Percentiles rank a stretch among this genome's conserved stretches.
Evolutionary conservation across 2,329 filamentous ascomycete species (phyloP).

Genomic region (Trichoderma atrobrunneum): DNA sequence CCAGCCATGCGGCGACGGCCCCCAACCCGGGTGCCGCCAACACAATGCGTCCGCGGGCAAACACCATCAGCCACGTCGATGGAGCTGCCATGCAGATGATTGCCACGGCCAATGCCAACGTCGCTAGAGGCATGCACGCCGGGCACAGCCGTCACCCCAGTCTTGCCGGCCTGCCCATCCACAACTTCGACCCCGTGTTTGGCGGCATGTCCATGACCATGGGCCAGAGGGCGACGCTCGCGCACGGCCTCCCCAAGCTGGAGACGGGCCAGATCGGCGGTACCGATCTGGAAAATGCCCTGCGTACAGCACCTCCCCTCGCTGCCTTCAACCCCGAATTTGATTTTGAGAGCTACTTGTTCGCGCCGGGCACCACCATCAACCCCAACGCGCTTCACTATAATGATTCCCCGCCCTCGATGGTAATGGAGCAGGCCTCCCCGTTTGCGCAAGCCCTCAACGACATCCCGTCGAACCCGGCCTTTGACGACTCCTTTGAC

Average conservation of each 20-base stretch:
- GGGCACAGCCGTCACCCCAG: conserved; percentile 72
- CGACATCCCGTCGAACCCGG: conserved; percentile 56
- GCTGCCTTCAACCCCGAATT: conserved; percentile 60
- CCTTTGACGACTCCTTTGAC: conserved; percentile 75
- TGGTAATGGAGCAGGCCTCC: conserved; percentile 60
- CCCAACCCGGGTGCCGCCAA: conserved; percentile 43
- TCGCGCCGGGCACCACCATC: conserved; percentile 64
- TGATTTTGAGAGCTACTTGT: conserved; percentile 54
- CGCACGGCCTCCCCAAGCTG: conserved; percentile 73
- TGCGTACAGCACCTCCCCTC: conserved; percentile 74
- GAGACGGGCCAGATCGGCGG: conserved; percentile 71
- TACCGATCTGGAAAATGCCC: conserved; percentile 63
- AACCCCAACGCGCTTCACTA: conserved; percentile 79
- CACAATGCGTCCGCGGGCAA: conserved; percentile 81
- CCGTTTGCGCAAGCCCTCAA: conserved; percentile 57
- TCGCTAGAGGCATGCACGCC: conserved; percentile 47
- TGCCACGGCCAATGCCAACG: conserved; percentile 56
- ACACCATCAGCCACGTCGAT: conserved; percentile 95
- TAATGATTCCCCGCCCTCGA: conserved; percentile 69
- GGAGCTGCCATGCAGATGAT: conserved; percentile 70
- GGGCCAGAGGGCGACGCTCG: conserved; percentile 59
- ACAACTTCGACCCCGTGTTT: conserved; percentile 61
- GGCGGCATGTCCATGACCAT: conserved; percentile 69
- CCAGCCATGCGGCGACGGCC: conserved; percentile 41
- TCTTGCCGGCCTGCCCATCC: conserved; percentile 63